phyloP scores from a whole-genome alignment of 2,329 filamentous ascomycete species.

The Claviceps maximensis region DNA sequence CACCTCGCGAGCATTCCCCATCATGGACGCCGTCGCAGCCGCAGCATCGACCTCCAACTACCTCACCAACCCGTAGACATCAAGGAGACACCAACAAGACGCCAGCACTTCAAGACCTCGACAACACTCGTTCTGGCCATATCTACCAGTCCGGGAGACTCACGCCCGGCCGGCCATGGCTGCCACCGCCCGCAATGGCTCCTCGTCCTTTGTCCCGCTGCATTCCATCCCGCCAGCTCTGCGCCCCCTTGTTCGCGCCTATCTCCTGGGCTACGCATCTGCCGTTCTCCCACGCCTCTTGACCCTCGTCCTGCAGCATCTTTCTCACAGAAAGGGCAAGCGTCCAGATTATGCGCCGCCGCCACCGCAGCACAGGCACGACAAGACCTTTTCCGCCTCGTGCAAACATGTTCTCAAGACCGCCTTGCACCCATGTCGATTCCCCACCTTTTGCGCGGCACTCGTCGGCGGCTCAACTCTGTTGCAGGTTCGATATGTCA shows the following conservation, averaged over 20 bases:
- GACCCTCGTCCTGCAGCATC: slow-evolving; percentile 37
- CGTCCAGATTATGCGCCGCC: slow-evolving; percentile 14
- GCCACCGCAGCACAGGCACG: slow-evolving; percentile 11
- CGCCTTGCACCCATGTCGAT: slow-evolving; percentile 41
- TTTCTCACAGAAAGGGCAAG: slow-evolving; percentile 24
- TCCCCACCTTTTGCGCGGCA: slow-evolving; percentile 49
- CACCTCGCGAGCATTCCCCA: too few relatives aligned
- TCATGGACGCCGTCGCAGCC: too few relatives aligned
- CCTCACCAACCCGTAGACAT: too few relatives aligned
- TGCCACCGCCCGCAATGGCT: not conserved
- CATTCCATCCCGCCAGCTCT: slow-evolving; percentile 33
- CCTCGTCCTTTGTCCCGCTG: slow-evolving; percentile 10
- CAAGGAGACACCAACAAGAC: too few relatives aligned
- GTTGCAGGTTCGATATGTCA: slow-evolving; percentile 32
- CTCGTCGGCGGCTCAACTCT: slow-evolving; percentile 47
- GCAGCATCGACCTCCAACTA: too few relatives aligned
- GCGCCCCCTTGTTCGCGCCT: slow-evolving; percentile 45
- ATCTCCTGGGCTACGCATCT: slow-evolving; percentile 47
- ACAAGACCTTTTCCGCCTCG: slow-evolving; percentile 19
- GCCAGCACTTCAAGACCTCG: not conserved
- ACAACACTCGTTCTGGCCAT: not conserved
- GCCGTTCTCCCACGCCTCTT: slow-evolving; percentile 43
- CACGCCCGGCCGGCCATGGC: not conserved
- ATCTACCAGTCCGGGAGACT: not conserved
- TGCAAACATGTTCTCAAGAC: slow-evolving; percentile 30